phyloP scores from a whole-genome alignment of 2,329 filamentous ascomycete genomes.

The Dothidotthia symphoricarpi region DNA sequence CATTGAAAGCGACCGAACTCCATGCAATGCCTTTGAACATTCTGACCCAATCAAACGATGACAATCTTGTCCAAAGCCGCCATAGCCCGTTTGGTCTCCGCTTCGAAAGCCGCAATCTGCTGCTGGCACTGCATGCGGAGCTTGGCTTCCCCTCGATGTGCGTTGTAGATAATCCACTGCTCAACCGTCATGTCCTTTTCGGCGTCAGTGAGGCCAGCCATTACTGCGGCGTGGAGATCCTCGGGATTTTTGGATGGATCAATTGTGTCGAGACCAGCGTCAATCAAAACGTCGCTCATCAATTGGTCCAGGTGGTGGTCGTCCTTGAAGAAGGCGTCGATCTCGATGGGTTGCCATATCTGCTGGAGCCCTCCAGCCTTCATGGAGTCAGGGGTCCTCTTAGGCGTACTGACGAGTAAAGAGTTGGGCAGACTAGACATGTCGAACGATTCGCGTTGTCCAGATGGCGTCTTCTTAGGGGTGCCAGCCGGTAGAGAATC shows the following conservation, averaged over 20 bases:
- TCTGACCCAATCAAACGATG: constrained; percentile 9
- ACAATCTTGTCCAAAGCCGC: constrained; percentile 62
- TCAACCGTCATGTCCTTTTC: constrained; percentile 92
- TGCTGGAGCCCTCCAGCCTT: constrained; percentile 14
- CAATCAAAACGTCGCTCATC: constrained; percentile 30
- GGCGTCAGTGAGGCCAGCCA: constrained; percentile 64
- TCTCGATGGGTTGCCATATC: constrained; percentile 72
- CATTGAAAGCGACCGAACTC: constrained; percentile 19
- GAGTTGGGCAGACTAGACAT: constrained; percentile 20
- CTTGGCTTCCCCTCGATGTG: constrained; percentile 73
- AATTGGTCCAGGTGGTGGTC: constrained; percentile 20
- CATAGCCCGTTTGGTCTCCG: constrained; percentile 76
- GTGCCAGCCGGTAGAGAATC: constrained; percentile 21
- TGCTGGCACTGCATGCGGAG: constrained; percentile 78
- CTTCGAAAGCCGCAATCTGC: constrained; percentile 80
- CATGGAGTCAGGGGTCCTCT: constrained; percentile 19
- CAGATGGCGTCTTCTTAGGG: constrained; percentile 21
- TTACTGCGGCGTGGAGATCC: constrained; percentile 51
- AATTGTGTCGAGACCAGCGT: constrained; percentile 35
- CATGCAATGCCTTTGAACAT: constrained; percentile 1
- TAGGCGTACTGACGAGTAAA: constrained; percentile 40
- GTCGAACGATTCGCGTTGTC: constrained; percentile 12
- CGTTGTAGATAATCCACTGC: constrained; percentile 85
- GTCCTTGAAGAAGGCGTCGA: constrained; percentile 66
- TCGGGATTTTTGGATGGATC: constrained; percentile 19